Evolutionary conservation across 345 rosid species (phyloP).

Genomic region (Combretum micranthum): DNA sequence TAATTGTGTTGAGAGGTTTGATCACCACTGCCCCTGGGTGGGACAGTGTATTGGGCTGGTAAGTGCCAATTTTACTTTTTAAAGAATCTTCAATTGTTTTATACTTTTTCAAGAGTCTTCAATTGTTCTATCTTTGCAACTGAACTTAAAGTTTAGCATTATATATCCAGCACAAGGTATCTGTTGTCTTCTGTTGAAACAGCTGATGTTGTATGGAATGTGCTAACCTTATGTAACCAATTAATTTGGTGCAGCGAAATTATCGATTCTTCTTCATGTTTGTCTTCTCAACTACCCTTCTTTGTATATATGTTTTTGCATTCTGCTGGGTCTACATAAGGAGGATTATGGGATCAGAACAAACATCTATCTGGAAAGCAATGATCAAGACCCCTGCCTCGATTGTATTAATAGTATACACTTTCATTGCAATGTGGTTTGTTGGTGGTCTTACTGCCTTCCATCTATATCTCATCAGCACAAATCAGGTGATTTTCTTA

Average conservation of each 20-base stretch:
- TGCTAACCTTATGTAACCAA: not conserved
- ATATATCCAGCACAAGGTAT: no score
- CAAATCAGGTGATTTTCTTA: conserved; percentile 64
- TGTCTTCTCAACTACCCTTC: conserved; percentile 74
- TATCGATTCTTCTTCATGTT: conserved; percentile 97
- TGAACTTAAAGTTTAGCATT: no score
- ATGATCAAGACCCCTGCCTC: conserved; percentile 76
- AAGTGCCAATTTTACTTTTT: conserved; percentile 14
- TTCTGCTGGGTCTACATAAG: conserved; percentile 96
- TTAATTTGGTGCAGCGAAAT: conserved; percentile 65
- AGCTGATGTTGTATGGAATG: not conserved
- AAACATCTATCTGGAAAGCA: conserved; percentile 57
- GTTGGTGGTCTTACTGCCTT: conserved; percentile 94
- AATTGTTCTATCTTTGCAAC: no score
- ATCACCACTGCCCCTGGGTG: conserved; percentile 99
- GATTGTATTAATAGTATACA: conserved; percentile 70
- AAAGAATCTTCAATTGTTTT: conserved; percentile 2
- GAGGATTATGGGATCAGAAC: conserved; percentile 59
- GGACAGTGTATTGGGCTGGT: conserved; percentile 98
- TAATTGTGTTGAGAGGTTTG: conserved; percentile 92
- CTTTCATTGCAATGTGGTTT: conserved; percentile 95
- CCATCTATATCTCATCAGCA: conserved; percentile 88
- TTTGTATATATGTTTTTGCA: conserved; percentile 83
- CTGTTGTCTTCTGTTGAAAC: no score
- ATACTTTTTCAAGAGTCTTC: not conserved